Evolutionary conservation across 2,329 filamentous ascomycete species (phyloP).

Genomic region (Xylariaceae sp.): DNA sequence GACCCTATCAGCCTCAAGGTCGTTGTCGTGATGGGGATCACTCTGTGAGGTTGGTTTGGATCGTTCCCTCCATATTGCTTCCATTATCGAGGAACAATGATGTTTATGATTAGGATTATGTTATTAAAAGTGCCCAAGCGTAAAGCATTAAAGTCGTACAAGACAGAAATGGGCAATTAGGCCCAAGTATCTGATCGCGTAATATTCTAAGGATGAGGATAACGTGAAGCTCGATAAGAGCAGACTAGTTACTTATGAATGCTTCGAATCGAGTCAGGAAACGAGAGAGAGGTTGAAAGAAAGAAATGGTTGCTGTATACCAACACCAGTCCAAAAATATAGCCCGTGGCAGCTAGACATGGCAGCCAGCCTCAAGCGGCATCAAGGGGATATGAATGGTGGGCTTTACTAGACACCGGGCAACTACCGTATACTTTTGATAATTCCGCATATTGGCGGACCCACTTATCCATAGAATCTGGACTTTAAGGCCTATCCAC

Average conservation of each 20-base stretch:
- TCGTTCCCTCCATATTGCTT: constrained; percentile 35
- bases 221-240: too few species aligned
- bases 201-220: neutral
- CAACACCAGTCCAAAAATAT: constrained; percentile 4
- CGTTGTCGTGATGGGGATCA: neutral
- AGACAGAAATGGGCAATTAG: neutral
- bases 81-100: constrained; percentile 8
- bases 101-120: constrained; percentile 15
- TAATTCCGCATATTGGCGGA: too few species aligned
- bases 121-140: constrained; percentile 7
- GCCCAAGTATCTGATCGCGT: neutral
- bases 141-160: neutral
- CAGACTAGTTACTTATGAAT: neutral
- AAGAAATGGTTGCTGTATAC: neutral
- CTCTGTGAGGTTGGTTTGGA: constrained; percentile 27
- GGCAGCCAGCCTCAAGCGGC: constrained; percentile 2
- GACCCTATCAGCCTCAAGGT: neutral
- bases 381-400: constrained; percentile 10
- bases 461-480: too few species aligned
- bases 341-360: neutral
- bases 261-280: neutral
- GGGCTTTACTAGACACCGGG: constrained; percentile 8
- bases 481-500: too few species aligned
- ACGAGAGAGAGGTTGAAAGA: constrained; percentile 14
- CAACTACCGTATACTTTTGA: too few species aligned